Evolutionary conservation across 2,329 filamentous ascomycete genomes (phyloP).

Genomic region (Pseudovirgaria hyperparasitica): DNA sequence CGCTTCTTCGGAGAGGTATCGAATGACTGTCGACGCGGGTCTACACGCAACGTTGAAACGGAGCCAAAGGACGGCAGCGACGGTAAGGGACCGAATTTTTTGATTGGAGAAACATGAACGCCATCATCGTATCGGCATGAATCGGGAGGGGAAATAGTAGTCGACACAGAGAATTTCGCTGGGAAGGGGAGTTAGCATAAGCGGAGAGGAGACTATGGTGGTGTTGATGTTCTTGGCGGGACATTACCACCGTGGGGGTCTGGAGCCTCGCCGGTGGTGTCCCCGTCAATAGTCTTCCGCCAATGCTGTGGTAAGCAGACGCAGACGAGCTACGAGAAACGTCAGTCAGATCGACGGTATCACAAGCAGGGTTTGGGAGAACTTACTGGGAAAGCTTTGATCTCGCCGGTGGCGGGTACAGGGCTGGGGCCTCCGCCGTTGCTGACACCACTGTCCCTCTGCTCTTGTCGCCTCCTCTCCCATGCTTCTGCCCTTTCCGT

Average conservation of each 20-base stretch:
- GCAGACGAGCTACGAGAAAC: conserved; percentile 53
- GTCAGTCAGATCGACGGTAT: conserved; percentile 3
- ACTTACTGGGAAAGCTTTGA: conserved; percentile 77
- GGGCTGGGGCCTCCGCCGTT: conserved; percentile 46
- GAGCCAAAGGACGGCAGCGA: no score
- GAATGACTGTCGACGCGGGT: no score
- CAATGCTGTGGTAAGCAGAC: conserved; percentile 93
- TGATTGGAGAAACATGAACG: conserved; percentile 4
- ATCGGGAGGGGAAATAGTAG: conserved; percentile 3
- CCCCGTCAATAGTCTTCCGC: conserved; percentile 91
- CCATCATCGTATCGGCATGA: conserved; percentile 5
- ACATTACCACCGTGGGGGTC: not conserved
- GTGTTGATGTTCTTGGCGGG: not conserved
- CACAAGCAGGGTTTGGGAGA: not conserved
- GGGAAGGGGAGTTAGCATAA: conserved; percentile 1
- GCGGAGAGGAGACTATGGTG: not conserved
- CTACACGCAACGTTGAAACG: no score
- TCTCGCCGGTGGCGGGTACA: conserved; percentile 50
- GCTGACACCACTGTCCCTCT: conserved; percentile 88
- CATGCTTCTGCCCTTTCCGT: conserved; percentile 80
- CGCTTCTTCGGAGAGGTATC: no score
- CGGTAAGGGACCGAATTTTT: no score
- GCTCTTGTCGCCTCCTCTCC: conserved; percentile 61
- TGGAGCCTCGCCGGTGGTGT: conserved; percentile 35
- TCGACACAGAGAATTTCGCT: conserved; percentile 3